Evolutionary conservation across 129 eudicot species (phyloP), one percentile per base, ranked within the genome.

Genomic region (Tanacetum coccineum): DNA sequence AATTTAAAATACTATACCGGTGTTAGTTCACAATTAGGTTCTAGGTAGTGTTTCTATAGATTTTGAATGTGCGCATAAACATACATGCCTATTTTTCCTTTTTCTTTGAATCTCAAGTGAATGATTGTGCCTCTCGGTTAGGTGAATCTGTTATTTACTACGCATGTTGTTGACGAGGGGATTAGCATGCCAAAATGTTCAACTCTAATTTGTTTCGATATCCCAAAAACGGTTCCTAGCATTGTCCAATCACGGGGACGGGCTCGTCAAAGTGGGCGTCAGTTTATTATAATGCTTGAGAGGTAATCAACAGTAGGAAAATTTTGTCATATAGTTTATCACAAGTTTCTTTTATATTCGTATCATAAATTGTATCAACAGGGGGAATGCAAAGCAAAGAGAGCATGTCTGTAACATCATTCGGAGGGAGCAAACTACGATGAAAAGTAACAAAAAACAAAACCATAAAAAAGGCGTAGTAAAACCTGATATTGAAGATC

Each of bases 131-230:
- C 28, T 17, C 26, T 45, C 32, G 68, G 4, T 48, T 53, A 89
- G 96, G 94, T 89, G 68, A 83, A 83, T 73, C 57, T 89, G 39
- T 64, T 89, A 39, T 81, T 86, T 78, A 70, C 96, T 22, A 83
- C 94, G 11, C 86, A 84, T 78, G 85, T 81, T 36, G 74, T 81
- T 68, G 94, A 86, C 78, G 90, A 85, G 79, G 94, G 83, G 58
- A 74, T 79, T 65, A 53, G 81, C 13, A 78, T 86, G 58, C 84
- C 86, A 26, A 80, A 76, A 55, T 86, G 94, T 64, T 89, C 94
- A 62, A 74, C 78, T 13, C 82, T 89, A 26, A 83, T 89, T 78
- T 78, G 84, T 39, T 89, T 89, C 15, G 90, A 89, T 74, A 70
- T 86, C 59, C 87, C 96, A 47, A 80, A 79, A 66, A 83, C 81